phyloP scores from a whole-genome alignment of 208 protist species.

The Trypanosoma congolense region DNA sequence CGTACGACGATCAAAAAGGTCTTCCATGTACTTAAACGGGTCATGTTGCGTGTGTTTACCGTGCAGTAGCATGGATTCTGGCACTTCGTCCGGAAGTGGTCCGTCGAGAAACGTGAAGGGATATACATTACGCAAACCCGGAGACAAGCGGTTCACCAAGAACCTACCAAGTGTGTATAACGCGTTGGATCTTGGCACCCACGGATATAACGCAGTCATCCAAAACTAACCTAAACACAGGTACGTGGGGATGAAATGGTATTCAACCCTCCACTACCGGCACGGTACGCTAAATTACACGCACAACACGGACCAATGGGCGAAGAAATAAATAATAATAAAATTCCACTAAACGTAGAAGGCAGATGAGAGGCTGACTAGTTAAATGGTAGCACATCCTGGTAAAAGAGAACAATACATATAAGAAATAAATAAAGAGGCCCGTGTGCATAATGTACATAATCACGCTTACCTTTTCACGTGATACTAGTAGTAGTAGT shows the following conservation, averaged over 20 bases:
- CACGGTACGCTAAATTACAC: too few species aligned
- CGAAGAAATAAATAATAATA: too few species aligned
- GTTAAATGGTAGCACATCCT: too few species aligned
- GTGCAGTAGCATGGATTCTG: constrained; percentile 47
- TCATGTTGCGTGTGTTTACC: constrained; percentile 47
- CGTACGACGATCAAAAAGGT: constrained; percentile 80
- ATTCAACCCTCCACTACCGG: too few species aligned
- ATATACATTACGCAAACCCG: constrained; percentile 63
- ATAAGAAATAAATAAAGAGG: too few species aligned
- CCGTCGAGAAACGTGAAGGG: constrained; percentile 76
- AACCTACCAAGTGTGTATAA: constrained; percentile 41
- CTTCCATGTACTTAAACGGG: constrained; percentile 87
- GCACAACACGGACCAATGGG: too few species aligned
- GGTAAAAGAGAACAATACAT: too few species aligned
- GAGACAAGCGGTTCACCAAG: constrained; percentile 62
- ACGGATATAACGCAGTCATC: constrained; percentile 82
- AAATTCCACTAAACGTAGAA: too few species aligned
- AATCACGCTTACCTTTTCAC: too few species aligned
- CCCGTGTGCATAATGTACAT: too few species aligned
- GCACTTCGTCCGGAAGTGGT: constrained; percentile 56
- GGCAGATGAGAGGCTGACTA: too few species aligned
- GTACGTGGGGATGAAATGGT: too few species aligned
- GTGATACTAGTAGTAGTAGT: constrained; percentile 5
- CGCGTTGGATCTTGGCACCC: constrained; percentile 69
- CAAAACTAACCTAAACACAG: background rate